These are phyloP conservation scores for Lactuca sativa DNA, from an alignment of 129 eudicot species.

Conservation along the genomic window DNA sequence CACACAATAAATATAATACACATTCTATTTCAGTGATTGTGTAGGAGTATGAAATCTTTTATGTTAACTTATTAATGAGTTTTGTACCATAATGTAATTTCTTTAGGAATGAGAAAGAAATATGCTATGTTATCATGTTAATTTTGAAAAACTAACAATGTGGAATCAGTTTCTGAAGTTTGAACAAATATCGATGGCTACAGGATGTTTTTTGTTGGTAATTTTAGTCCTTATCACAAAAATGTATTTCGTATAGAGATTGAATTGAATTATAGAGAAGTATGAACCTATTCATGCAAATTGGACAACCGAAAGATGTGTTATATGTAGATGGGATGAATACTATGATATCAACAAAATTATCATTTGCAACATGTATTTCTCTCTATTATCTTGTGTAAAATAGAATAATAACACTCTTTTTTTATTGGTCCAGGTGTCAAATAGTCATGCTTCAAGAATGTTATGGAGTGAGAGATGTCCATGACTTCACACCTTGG, in stretches of 20 bases:
- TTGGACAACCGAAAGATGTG: slow-evolving; percentile 98
- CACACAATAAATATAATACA: too few species aligned
- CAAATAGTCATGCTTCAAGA: slow-evolving; percentile 97
- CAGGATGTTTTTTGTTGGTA: slow-evolving; percentile 8
- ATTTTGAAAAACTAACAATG: too few species aligned
- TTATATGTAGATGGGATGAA: slow-evolving; percentile 93
- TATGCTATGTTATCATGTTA: too few species aligned
- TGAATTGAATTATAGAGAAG: slow-evolving; percentile 7
- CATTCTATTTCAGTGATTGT: too few species aligned
- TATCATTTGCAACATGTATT: slow-evolving; percentile 87
- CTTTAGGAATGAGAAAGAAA: too few species aligned
- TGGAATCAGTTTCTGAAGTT: too few species aligned
- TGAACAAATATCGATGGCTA: slow-evolving; percentile 8
- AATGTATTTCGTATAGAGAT: too few species aligned
- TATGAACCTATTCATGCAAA: slow-evolving; percentile 77
- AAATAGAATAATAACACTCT: neutral
- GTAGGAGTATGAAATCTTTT: too few species aligned
- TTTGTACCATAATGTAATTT: too few species aligned
- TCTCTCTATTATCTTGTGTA: slow-evolving; percentile 7
- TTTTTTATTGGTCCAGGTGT: slow-evolving; percentile 49
- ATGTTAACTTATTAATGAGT: too few species aligned
- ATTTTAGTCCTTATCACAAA: too few species aligned
- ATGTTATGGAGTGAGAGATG: slow-evolving; percentile 78
- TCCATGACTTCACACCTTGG: slow-evolving; percentile 88
- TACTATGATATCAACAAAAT: slow-evolving; percentile 95